These are phyloP conservation scores for Microthlaspi erraticum DNA, from an alignment of 345 rosid genomes.

Conservation along the genomic window DNA sequence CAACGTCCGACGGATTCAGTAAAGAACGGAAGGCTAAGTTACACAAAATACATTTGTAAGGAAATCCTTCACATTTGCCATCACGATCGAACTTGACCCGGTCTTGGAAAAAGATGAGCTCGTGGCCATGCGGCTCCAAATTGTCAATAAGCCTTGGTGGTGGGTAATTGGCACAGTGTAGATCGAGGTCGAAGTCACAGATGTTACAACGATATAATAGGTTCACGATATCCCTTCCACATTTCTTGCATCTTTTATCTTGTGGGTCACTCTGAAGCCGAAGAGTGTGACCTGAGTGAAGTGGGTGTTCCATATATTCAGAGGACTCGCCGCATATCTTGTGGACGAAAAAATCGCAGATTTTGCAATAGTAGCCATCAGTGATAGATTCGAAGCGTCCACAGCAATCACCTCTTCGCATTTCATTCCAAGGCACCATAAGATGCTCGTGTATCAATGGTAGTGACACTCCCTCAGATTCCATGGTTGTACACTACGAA, in stretches of 20 bases:
- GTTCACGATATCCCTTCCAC: rapidly evolving
- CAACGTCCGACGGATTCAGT: neutral
- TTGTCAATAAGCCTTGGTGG: neutral
- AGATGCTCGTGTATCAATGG: constrained; percentile 21
- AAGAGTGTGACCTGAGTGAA: neutral
- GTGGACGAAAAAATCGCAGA: neutral
- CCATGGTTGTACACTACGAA: neutral
- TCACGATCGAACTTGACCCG: neutral
- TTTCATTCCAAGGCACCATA: neutral
- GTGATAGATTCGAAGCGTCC: too few relatives aligned
- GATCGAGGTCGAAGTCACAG: neutral
- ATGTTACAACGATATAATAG: neutral
- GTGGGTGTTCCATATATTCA: neutral
- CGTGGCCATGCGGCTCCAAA: neutral
- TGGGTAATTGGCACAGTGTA: constrained; percentile 8
- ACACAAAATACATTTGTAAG: neutral
- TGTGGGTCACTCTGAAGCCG: neutral
- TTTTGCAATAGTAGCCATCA: constrained; percentile 2
- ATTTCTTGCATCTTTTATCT: neutral
- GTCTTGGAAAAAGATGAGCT: neutral
- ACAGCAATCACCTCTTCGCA: too few relatives aligned
- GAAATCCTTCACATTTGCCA: neutral
- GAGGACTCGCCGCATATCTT: neutral
- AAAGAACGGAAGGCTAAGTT: neutral
- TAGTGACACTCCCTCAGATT: neutral